Evolutionary conservation across 306 rosid genomes (phyloP), one percentile per base, ranked within the genome.

Genomic region (Prunus davidiana): DNA sequence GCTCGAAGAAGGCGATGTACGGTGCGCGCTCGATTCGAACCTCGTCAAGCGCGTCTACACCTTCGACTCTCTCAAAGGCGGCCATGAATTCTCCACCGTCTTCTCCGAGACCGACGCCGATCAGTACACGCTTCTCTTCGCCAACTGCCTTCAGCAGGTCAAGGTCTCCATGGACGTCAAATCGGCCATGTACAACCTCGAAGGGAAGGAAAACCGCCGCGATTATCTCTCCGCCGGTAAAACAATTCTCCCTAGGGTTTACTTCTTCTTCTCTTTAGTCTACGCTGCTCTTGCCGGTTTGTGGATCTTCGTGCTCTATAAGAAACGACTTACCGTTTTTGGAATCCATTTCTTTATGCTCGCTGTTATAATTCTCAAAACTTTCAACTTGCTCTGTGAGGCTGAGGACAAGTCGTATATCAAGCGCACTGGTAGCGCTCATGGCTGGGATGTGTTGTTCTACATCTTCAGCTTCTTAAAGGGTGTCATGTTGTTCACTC

Each of bases 381-480:
- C 94, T 0, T n/a, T 91, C 76, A 94, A 94, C 64, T 84, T 94
- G 6, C 68, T 91, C 13, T 94, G 96, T 3, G 98, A 94, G 66
- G 98, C 98, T 0, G 98, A 91, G 78, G 98, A 94, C 57, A 94
- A 94, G 74, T 88, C 96, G 18, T 91, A 88, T 69, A 91, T 94
- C 51, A 91, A 91, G 84, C 88, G 91, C 13, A 91, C 95, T 11
- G 98, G 98, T 1, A 88, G 86, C 49, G 98, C 98, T 8, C 98
- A 91, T 69, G 97, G 98, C n/a, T 94, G 98, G 98, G 97, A 94
- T 73, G 93, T 94, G 3, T 9, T 94, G 49, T 94, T 94, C 67
- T 94, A 94, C 75, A 89, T 94, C 10, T 94, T 94, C 73, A 94
- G 97, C 65, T 94, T 94, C 84, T 68, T 94, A 0, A 94, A 94